Base-by-base conservation (phyloP, 257 asterid genomes). In the Henckelia pumila region DNA sequence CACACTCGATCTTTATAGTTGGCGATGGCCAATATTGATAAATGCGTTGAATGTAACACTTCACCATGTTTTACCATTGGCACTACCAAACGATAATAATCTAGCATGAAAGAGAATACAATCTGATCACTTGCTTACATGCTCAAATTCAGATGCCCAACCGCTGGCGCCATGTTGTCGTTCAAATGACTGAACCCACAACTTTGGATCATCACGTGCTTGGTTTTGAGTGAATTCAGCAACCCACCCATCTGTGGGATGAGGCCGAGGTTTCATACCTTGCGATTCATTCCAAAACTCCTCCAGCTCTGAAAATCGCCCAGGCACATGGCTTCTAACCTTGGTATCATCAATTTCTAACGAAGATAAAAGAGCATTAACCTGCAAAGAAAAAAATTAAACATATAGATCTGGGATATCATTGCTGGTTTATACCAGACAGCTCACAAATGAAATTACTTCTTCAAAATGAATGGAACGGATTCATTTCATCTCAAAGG, bases 61-160 rank as follows among this genome's bases (percentile, higher is more conserved):
- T 44, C 44, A 61, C 28, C 69, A 67, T 33, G 67, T 49, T 68
- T 47, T 72, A 29, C 40, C 21, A 67, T 63, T 28, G 70, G 61
- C 77, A 37, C 35, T 21, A 74, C 52, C 75, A 64, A 25, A 77
- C 53, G 75, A 71, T 24, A 50, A 56, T 33, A 58, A n/a, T 26
- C 52, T 49, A 24, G 69, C 57, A 71, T 49, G 52, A 68, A 44
- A 35, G 8, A 37, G 30, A 55, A 65, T 49, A 44, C 35, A 57
- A 66, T 67, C 47, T 55, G 73, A 66, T 61, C 19, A 73, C 56
- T 63, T 73, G 20, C 96, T 88, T 83, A 91, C 99, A 77, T 80
- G 93, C 75, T 94, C 96, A 84, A 87, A 94, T 77, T 94, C 99
- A 80, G 98, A 87, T 64, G 93, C 98, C 97, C 99, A 94, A 28